Evolutionary conservation across 2,329 filamentous ascomycete genomes (phyloP), one percentile per base, ranked within the genome.

Genomic region (Eutypella sp.): DNA sequence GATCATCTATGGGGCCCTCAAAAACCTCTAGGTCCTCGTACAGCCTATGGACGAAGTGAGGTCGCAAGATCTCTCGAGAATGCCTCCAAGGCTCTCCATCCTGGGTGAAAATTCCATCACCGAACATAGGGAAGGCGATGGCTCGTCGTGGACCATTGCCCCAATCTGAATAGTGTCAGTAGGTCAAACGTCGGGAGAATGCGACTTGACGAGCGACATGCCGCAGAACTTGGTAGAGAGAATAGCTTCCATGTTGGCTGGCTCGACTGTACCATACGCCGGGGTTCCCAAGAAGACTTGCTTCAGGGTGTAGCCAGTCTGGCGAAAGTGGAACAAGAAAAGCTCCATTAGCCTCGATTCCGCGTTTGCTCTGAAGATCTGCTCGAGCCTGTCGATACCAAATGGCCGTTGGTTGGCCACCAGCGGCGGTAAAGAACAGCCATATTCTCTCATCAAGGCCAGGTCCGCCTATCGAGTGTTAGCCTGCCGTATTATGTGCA

Each of bases 51-150:
- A 52, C 46, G 24, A 67, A 61, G 37, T 66, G 63, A 4, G 62
- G 64, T 4, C 64, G 56, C 25, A 67, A 53, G 7, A 66, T 57
- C 13, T 61, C 57, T 2, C 65, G 56, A 0, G 62, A 66, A 20
- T 60, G 57, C 40, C 61, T 65, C 65, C 64, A 68, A 8, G 54
- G 54, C 16, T 57, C 51, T 8, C 62, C 63, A 15, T 64, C 58
- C 24, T 64, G 59, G 3, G 65, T 62, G 48, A 68, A 67, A 47
- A 68, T 63, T 20, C 66, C 64, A 40, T 63, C 57, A 0, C 66
- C 66, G 8, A 67, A 54, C 41, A 67, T 49, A 0, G 65, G 65
- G 45, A 56, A 56, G n/a, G 55, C 53, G 36, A 58, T 55, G 13
- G 48, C 49, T n/a, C 56, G 53, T 18, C 55, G 49, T 19, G 54